A percentile compares a stretch with the other conserved stretches of the same genome.
Evolutionary conservation across 331 rosid genomes (phyloP).

Genomic region (Telfairia occidentalis): DNA sequence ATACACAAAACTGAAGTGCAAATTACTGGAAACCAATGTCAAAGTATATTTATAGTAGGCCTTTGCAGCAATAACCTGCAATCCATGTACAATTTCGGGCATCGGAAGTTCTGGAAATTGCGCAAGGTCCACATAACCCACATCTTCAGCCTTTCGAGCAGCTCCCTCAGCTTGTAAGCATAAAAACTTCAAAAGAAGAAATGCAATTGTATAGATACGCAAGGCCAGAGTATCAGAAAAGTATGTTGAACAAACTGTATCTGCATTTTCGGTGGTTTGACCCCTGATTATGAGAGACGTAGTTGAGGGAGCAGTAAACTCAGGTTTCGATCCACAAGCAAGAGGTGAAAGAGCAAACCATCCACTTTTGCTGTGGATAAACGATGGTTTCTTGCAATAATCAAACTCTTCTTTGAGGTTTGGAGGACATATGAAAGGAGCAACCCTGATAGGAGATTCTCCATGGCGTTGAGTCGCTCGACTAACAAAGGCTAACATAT

Average conservation of each 20-base stretch:
- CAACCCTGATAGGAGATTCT: slow-evolving; percentile 34
- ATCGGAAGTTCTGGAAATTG: slow-evolving; percentile 95
- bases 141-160: slow-evolving; percentile 81
- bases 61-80: slow-evolving; percentile 39
- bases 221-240: slow-evolving; percentile 69
- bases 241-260: slow-evolving; percentile 33
- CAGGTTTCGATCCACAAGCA: slow-evolving; percentile 49
- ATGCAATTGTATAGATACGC: slow-evolving; percentile 59
- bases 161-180: slow-evolving; percentile 92
- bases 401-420: slow-evolving; percentile 69
- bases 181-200: slow-evolving; percentile 70
- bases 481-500: slow-evolving; percentile 85
- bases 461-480: slow-evolving; percentile 56
- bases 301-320: slow-evolving; percentile 38
- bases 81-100: slow-evolving; percentile 92
- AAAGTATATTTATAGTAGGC: background rate
- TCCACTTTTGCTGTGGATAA: slow-evolving; percentile 54
- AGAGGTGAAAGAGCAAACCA: slow-evolving; percentile 82
- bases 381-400: slow-evolving; percentile 49
- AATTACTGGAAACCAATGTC: background rate
- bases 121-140: slow-evolving; percentile 79
- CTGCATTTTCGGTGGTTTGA: slow-evolving; percentile 33
- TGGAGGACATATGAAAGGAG: slow-evolving; percentile 68
- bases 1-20: background rate
- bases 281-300: slow-evolving; percentile 26